Evolutionary conservation across 2,329 filamentous ascomycete species (phyloP).

Genomic region (Hyphodiscus sp.): DNA sequence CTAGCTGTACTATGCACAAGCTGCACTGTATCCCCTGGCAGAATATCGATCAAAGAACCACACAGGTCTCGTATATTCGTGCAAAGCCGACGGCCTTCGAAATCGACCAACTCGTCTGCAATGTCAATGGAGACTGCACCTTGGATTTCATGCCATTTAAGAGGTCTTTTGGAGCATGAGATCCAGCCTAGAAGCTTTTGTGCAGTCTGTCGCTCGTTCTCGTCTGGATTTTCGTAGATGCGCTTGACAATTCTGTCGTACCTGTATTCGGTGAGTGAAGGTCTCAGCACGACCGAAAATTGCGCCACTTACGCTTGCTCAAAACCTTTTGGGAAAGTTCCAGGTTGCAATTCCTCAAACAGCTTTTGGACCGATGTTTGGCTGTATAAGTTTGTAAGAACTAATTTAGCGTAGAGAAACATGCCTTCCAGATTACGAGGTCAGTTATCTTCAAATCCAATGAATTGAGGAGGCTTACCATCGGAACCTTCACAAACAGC

Average conservation of each 20-base stretch:
- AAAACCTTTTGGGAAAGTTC: conserved; percentile 10
- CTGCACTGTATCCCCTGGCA: conserved; percentile 15
- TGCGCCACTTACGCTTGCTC: conserved; percentile 13
- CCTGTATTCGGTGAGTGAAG: conserved; percentile 6
- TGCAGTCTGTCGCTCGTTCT: conserved; percentile 2
- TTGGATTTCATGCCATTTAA: conserved; percentile 38
- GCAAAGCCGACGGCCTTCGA: conserved; percentile 22
- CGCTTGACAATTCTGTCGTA: conserved; percentile 8
- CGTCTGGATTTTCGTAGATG: conserved; percentile 6
- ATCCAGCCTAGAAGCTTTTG: conserved; percentile 33
- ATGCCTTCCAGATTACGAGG: conserved; percentile 11
- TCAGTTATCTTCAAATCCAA: no score
- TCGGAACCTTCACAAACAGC: conserved; percentile 19
- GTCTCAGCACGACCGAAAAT: not conserved
- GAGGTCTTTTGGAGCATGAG: conserved; percentile 32
- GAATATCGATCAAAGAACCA: conserved; percentile 31
- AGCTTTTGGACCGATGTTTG: conserved; percentile 9
- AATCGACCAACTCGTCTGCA: conserved; percentile 25
- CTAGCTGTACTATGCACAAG: conserved; percentile 30
- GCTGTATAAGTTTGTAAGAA: conserved; percentile 22
- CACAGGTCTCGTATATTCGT: conserved; percentile 29
- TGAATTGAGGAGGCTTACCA: conserved; percentile 1
- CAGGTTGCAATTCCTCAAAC: conserved; percentile 8
- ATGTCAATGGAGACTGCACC: conserved; percentile 30
- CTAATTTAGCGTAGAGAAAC: conserved; percentile 29